Percentiles rank a stretch among this genome's conserved stretches.
Conservation (phyloP, 1,139 yeast genomes). For the Debaryomycetaceae sp. region DNA sequence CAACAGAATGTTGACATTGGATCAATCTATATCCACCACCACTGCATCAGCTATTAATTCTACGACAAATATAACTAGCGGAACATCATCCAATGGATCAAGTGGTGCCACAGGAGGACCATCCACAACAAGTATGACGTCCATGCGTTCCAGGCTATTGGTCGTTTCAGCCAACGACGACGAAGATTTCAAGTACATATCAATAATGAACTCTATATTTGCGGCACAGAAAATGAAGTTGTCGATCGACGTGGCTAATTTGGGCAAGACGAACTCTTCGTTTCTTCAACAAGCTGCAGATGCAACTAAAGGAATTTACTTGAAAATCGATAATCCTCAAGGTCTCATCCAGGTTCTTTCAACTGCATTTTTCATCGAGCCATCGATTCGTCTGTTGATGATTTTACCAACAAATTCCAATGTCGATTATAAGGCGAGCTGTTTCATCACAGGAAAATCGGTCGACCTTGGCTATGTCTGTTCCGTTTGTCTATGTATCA, state of each 20-base stretch:
- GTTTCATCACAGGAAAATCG: conserved; percentile 83
- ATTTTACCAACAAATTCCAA: conserved; percentile 81
- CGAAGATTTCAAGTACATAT: conserved; percentile 77
- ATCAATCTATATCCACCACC: conserved; percentile 46
- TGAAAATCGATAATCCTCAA: conserved; percentile 66
- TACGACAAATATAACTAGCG: conserved; percentile 27
- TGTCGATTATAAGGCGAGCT: conserved; percentile 92
- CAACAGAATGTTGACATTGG: conserved; percentile 58
- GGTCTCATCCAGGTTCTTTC: conserved; percentile 69
- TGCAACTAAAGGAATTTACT: conserved; percentile 87
- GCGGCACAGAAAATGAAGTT: conserved; percentile 92
- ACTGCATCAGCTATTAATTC: conserved; percentile 46
- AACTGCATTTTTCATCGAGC: conserved; percentile 79
- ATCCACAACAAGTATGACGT: conserved; percentile 18
- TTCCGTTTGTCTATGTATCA: conserved; percentile 84
- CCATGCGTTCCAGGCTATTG: conserved; percentile 68
- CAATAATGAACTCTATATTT: conserved; percentile 93
- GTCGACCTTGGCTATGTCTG: conserved; percentile 95
- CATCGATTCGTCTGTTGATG: conserved; percentile 68
- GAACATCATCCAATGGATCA: conserved; percentile 3
- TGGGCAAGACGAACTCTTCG: conserved; percentile 68
- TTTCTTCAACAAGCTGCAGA: conserved; percentile 95
- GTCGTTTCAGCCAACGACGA: conserved; percentile 77
- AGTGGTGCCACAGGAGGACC: conserved; percentile 11
- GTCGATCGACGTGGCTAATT: conserved; percentile 85